Conservation (phyloP, 139 green algal genomes). For the Tetradesmus lagerheimii region DNA sequence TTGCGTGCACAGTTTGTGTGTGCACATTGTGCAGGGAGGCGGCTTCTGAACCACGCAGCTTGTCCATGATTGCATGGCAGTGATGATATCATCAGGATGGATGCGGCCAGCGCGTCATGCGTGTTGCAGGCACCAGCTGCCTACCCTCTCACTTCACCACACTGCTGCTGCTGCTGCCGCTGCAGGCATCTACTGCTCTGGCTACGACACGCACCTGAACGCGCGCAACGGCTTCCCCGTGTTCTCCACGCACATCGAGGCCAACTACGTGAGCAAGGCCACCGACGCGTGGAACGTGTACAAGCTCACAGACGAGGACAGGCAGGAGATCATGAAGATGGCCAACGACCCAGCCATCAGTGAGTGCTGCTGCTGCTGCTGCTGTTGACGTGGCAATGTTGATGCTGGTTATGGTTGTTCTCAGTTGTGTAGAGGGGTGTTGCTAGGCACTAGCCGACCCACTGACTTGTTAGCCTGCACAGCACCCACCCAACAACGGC, state of each 20-base stretch:
- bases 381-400: too few species aligned
- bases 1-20: too few species aligned
- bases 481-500: too few species aligned
- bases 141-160: too few species aligned
- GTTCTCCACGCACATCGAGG: constrained; percentile 96
- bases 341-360: constrained; percentile 84
- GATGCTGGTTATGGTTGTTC: too few species aligned
- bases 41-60: neutral
- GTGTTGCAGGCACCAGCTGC: too few species aligned
- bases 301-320: constrained; percentile 95
- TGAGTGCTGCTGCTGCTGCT: constrained; percentile 43
- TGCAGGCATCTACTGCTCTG: constrained; percentile 92
- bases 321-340: constrained; percentile 82
- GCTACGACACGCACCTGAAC: constrained; percentile 92
- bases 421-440: too few species aligned
- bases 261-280: constrained; percentile 90
- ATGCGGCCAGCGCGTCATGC: too few species aligned
- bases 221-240: constrained; percentile 96
- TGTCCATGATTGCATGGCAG: neutral
- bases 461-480: too few species aligned
- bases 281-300: constrained; percentile 82
- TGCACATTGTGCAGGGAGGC: neutral
- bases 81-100: too few species aligned
- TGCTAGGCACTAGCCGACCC: too few species aligned
- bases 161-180: neutral